Evolutionary conservation across 2,329 filamentous ascomycete genomes (phyloP).

Genomic region (Fonsecaea erecta): DNA sequence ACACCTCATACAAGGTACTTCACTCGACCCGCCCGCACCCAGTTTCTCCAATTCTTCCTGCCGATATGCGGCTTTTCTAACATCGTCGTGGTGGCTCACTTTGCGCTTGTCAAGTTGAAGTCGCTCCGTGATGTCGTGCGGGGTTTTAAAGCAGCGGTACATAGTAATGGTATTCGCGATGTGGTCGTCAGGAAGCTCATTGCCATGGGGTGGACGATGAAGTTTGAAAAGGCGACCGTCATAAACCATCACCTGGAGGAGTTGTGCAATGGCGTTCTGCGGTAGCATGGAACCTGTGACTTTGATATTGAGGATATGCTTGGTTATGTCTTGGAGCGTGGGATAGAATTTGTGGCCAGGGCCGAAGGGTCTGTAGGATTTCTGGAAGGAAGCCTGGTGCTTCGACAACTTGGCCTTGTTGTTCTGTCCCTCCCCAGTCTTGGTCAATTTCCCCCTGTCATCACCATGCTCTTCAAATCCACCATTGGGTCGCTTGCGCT

Average conservation of each 20-base stretch:
- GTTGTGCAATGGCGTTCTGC: constrained; percentile 78
- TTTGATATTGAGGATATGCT: constrained; percentile 72
- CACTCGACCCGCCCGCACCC: constrained; percentile 75
- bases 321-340: constrained; percentile 76
- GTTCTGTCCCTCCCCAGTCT: constrained; percentile 24
- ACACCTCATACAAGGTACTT: constrained; percentile 87
- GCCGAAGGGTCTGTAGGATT: constrained; percentile 57
- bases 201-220: constrained; percentile 21
- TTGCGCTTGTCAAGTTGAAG: constrained; percentile 26
- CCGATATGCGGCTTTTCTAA: constrained; percentile 31
- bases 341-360: constrained; percentile 78
- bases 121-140: constrained; percentile 42
- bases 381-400: constrained; percentile 32
- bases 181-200: constrained; percentile 29
- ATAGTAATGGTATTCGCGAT: constrained; percentile 30
- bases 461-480: constrained; percentile 36
- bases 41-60: constrained; percentile 47
- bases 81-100: constrained; percentile 38
- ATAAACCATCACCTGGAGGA: constrained; percentile 86
- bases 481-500: constrained; percentile 47
- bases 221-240: constrained; percentile 76
- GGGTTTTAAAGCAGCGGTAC: constrained; percentile 55
- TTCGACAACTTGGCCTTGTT: constrained; percentile 40
- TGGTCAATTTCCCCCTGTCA: constrained; percentile 30
- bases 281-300: constrained; percentile 59